Base-by-base conservation (phyloP, 208 protist genomes). In the Eutreptiella sp. region DNA sequence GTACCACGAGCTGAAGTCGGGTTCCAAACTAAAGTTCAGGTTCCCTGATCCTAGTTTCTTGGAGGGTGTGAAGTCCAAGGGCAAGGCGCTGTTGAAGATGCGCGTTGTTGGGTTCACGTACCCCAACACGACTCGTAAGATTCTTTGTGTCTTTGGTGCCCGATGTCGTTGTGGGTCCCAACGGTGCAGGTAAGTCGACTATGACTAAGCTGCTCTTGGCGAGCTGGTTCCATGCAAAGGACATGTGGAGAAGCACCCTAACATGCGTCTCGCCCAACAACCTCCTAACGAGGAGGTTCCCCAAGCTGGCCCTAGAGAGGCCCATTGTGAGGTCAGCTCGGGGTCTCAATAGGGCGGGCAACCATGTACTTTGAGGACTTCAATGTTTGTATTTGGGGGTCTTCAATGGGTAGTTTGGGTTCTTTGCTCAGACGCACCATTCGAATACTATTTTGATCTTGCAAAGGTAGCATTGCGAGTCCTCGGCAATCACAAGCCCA, bases 11-110 rank as follows among this genome's bases (percentile, higher is more conserved):
- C 52, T 75, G 36, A 69, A 63, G 58, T 57, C 50, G 50, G 62
- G 53, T 14, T 54, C 34, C 32, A 71, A 73, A 46, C 39, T 76
- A 31, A 36, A 28, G 11, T 74, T 76, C 54, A 14, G 1, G 11
- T 83, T 83, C 64, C 77, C 77, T 23, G 39, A 75, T 38, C 74
- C 73, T 0, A 72, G 70, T 29, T 38, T 58, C 43, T 58, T 83
- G 36, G 70, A 82, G 39, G 76, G 76, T 43, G 66, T 82, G 57
- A 79, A 65, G 41, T 72, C 66, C 32, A 82, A 78, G 63, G 77
- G 70, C 36, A 80, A 77, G 58, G 63, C 70, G n/a, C 65, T 80
- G 29, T 69, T 83, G 42, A 83, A 80, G 68, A 80, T 83, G 74
- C 47, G 34, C 3, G 68, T 79, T 48, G 55, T 73, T 61, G 33